Base-by-base conservation (phyloP, 805 yeast species). In the Cyberlindnera maclurae region DNA sequence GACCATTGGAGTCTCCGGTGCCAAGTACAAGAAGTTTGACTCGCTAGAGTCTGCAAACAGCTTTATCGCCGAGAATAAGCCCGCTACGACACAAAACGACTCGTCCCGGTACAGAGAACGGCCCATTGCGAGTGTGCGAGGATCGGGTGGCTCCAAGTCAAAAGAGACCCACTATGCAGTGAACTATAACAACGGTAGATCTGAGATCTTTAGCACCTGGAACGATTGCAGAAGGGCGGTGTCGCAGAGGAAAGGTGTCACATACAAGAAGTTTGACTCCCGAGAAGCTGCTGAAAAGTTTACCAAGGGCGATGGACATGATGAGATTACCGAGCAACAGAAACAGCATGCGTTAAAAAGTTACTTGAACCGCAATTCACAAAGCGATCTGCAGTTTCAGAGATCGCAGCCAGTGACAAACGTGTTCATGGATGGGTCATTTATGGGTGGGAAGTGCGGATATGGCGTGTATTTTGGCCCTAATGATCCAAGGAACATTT, bases 381-480 rank as follows among this genome's bases (percentile, higher is more conserved):
- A 33, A 8, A 36, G 30, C 0, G 26, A 26, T 1, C 28, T 51
- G 15, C 12, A 31, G 10, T 6, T 36, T 16, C 57, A 50, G 32
- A 29, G 33, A n/a, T 7, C 12, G 1, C n/a, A 29, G 9, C 22
- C 20, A 12, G 33, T 34, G 10, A 27, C 31, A 7, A 35, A 41
- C 5, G 64, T 86, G 0, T 88, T 73, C 51, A 79, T 86, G 15
- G 97, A 88, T 58, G 97, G 96, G 0, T 83, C 95, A 0, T 52
- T 38, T 22, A 29, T 47, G n/a, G 81, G 82, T 49, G 88, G 87
- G 1, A 62, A 52, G 15, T 78, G 81, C 0, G 96, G 97, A 0
- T 77, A 73, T 51, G 97, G 96, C 17, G 83, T 82, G 0, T 86
- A 63, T 55, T 85, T 71, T 55, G 89, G 87, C 0, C 61, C 48